phyloP scores from a whole-genome alignment of 2,329 filamentous ascomycete genomes.

The Mycocentrospora acerina region DNA sequence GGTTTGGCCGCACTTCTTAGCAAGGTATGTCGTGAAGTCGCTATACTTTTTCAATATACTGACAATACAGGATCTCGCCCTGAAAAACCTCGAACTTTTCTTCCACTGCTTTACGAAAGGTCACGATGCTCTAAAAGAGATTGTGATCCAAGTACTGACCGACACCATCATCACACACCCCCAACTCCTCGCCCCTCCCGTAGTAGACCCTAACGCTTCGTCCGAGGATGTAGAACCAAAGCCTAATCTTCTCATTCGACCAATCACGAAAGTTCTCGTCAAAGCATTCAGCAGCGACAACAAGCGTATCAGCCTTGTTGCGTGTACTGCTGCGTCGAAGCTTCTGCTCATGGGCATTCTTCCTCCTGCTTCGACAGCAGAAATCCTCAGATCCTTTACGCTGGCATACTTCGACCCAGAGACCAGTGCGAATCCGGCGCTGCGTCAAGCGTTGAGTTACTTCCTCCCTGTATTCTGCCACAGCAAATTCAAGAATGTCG shows the following conservation, averaged over 20 bases:
- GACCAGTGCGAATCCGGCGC: constrained; percentile 74
- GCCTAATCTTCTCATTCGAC: constrained; percentile 51
- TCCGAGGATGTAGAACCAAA: constrained; percentile 39
- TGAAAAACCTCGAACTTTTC: constrained; percentile 89
- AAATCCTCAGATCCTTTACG: constrained; percentile 79
- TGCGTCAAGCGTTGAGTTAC: constrained; percentile 86
- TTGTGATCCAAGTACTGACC: constrained; percentile 85
- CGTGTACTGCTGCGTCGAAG: constrained; percentile 80
- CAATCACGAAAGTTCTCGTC: constrained; percentile 81
- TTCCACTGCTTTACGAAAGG: constrained; percentile 96
- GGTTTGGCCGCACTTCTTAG: constrained; percentile 90
- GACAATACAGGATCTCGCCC: constrained; percentile 67
- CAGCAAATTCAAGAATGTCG: constrained; percentile 77
- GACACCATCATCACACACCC: constrained; percentile 92
- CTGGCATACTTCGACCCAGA: constrained; percentile 88
- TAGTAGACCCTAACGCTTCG: constrained; percentile 38
- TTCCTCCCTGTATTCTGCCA: constrained; percentile 95
- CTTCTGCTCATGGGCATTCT: constrained; percentile 78
- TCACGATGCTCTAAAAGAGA: constrained; percentile 84
- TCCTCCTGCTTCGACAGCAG: constrained; percentile 53
- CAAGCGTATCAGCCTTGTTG: constrained; percentile 76
- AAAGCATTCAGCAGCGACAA: constrained; percentile 69
- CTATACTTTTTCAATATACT: constrained; percentile 1
- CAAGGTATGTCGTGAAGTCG: constrained; percentile 54
- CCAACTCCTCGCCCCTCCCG: constrained; percentile 67